Evolutionary conservation across 371 early-diverging fungal species (phyloP).

Genomic region (Saksenaea vasiformis): DNA sequence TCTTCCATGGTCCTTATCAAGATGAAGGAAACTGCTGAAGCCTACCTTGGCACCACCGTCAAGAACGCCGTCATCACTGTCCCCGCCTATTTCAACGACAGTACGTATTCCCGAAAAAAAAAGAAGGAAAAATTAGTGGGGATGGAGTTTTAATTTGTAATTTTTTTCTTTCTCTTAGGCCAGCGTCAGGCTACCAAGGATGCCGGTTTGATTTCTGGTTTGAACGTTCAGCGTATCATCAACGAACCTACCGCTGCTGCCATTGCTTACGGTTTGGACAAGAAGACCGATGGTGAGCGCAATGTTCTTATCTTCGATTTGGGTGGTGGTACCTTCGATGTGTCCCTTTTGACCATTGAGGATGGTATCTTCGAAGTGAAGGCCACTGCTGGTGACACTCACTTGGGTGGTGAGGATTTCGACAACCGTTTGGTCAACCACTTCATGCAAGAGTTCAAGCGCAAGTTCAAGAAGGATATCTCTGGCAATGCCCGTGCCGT

Average conservation of each 20-base stretch:
- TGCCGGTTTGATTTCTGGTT: conserved; percentile 77
- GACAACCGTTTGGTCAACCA: conserved; percentile 93
- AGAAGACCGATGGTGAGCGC: conserved; percentile 69
- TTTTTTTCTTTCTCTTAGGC: conserved; percentile 21
- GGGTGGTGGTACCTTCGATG: conserved; percentile 96
- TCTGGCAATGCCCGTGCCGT: conserved; percentile 87
- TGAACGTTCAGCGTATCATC: conserved; percentile 82
- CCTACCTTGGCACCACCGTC: conserved; percentile 77
- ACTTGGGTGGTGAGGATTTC: conserved; percentile 98
- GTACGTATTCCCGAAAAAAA: not conserved
- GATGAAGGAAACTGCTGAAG: conserved; percentile 93
- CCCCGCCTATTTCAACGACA: conserved; percentile 80
- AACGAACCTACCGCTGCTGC: conserved; percentile 95
- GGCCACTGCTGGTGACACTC: conserved; percentile 93
- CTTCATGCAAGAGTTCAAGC: conserved; percentile 90
- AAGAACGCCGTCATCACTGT: conserved; percentile 86
- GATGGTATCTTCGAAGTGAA: conserved; percentile 91
- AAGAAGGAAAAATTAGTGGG: not conserved
- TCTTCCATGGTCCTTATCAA: conserved; percentile 91
- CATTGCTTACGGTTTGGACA: conserved; percentile 90
- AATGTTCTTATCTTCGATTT: conserved; percentile 91
- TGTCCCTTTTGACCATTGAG: conserved; percentile 86
- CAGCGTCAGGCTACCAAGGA: conserved; percentile 88
- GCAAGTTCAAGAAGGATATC: conserved; percentile 90
- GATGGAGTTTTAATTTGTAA: not conserved